Base-by-base conservation (phyloP, 495 filamentous ascomycete genomes). In the Lepidopterella palustris region DNA sequence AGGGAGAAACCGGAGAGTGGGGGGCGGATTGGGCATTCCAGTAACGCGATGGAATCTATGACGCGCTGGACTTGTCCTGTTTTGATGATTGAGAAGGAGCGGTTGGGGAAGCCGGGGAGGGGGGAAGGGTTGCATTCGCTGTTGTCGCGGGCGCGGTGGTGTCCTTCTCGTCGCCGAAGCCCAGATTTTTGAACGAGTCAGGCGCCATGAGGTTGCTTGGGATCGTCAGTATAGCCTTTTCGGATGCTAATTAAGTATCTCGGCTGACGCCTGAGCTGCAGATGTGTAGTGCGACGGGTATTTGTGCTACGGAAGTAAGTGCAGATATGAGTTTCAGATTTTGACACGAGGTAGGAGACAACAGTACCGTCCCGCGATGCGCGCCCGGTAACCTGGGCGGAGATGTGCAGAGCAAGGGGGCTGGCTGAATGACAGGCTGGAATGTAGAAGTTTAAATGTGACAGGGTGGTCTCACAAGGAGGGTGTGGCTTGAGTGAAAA, bases 141-240 rank as follows among this genome's bases (percentile, higher is more conserved):
- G 54, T 11, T 13, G 57, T 54, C 32, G 57, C 53, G 11, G 56
- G 26, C 27, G 49, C 45, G 26, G 60, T 26, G 8, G 39, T 53
- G 20, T 18, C 9, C 8, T 74, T 68, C 8, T 78, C 70, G 45
- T 80, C 88, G 11, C 76, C 74, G 59, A 95, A 91, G 0, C 93
- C 93, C 24, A 98, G 77, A 63, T 98, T 98, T 73, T 87, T 87
- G 68, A 97, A 89, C 55, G 92, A 85, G 68, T 98, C 93, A 53
- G 82, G 88, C 20, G 90, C 90, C 93, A 98, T 98, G 29, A 98
- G 78, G 69, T 96, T 96, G 68, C 91, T 96, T 18, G 31, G 55
- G n/a, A 31, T 21, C 18, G 59, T 66, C 52, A 65, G 58, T 24
- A 20, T 4, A 23, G 45, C 29, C 32, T 15, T 29, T 39, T n/a